A percentile compares a stretch with the other conserved stretches of the same genome.
Conservation (phyloP, 257 asterid species). For the Solanum clarkiae region DNA sequence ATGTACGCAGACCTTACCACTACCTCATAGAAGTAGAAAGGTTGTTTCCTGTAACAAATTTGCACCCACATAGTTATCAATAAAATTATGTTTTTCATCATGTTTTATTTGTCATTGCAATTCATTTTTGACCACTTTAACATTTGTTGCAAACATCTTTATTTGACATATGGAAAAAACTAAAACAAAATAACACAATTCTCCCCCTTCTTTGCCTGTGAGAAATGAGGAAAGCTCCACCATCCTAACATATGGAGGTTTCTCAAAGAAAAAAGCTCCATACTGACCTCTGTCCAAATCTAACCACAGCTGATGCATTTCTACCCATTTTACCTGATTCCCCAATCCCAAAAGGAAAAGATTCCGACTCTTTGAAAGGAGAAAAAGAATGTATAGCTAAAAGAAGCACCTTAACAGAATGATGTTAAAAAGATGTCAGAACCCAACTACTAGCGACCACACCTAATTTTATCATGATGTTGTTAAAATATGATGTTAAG, state of each 20-base stretch:
- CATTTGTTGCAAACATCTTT: background rate
- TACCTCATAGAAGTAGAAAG: too few relatives aligned
- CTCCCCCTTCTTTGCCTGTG: background rate
- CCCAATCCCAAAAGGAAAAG: background rate
- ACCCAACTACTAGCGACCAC: background rate
- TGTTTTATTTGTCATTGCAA: too few relatives aligned
- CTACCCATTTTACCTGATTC: background rate
- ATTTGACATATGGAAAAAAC: background rate
- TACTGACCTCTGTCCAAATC: background rate
- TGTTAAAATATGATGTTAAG: background rate
- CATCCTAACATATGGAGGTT: background rate
- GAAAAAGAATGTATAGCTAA: background rate
- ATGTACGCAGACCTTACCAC: too few relatives aligned
- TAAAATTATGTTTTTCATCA: too few relatives aligned
- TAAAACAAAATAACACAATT: background rate
- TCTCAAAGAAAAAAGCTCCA: background rate
- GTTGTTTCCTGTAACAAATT: too few relatives aligned
- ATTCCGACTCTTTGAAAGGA: background rate
- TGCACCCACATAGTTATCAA: too few relatives aligned
- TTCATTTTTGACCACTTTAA: too few relatives aligned
- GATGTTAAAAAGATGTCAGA: background rate
- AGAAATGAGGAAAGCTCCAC: background rate
- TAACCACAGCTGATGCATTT: background rate
- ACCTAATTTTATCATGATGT: background rate
- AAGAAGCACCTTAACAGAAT: background rate